These are phyloP conservation scores for Ascochyta pisi DNA, from an alignment of 2,329 filamentous ascomycete genomes.

Conservation along the genomic window DNA sequence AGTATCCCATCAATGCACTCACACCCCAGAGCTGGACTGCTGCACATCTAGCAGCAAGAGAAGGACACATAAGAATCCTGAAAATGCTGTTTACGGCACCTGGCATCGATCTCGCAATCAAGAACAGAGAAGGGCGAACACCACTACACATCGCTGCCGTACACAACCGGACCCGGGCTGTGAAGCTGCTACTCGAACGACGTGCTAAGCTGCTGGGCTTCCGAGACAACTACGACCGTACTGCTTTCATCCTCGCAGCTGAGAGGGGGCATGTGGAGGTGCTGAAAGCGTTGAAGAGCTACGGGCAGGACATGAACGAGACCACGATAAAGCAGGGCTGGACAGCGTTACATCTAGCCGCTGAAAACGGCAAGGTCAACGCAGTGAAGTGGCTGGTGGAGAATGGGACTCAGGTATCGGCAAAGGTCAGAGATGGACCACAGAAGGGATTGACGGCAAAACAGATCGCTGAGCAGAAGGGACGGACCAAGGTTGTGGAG, in stretches of 20 bases:
- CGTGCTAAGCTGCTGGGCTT: conserved; percentile 5
- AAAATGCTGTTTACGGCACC: conserved; percentile 20
- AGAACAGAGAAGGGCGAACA: conserved; percentile 23
- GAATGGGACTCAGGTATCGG: conserved; percentile 19
- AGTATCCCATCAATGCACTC: conserved; percentile 30
- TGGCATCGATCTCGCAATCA: conserved; percentile 22
- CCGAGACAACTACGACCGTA: conserved; percentile 18
- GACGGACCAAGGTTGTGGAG: neutral
- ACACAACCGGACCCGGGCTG: conserved; percentile 12
- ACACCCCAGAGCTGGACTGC: conserved; percentile 26
- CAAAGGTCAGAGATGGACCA: conserved; percentile 13
- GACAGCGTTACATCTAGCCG: conserved; percentile 26
- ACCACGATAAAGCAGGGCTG: conserved; percentile 19
- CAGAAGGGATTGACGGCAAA: conserved; percentile 20
- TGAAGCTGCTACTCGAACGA: conserved; percentile 20
- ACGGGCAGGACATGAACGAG: conserved; percentile 25
- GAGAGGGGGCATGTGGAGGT: conserved; percentile 21
- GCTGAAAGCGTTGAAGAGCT: conserved; percentile 16
- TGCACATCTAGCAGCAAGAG: conserved; percentile 23
- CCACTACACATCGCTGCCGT: conserved; percentile 25
- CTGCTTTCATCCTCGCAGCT: conserved; percentile 23
- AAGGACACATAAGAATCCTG: conserved; percentile 23
- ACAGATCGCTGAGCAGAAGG: conserved; percentile 20
- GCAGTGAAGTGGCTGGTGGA: conserved; percentile 16
- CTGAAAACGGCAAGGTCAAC: conserved; percentile 19